Base-by-base conservation (phyloP, 495 filamentous ascomycete genomes). In the Podospora didyma region DNA sequence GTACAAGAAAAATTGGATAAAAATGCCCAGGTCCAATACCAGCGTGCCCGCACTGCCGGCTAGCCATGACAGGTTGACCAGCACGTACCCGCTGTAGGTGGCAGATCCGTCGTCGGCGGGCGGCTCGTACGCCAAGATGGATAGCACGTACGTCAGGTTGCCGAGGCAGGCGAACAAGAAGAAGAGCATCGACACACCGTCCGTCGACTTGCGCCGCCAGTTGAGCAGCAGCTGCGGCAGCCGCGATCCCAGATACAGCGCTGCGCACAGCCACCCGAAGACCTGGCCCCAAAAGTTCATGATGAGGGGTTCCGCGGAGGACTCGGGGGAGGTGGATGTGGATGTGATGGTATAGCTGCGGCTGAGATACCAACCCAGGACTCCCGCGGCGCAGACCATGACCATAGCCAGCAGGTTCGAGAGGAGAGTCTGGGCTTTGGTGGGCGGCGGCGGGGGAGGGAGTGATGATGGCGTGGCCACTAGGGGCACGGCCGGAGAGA, bases 91-190 rank as follows among this genome's bases (percentile, higher is more conserved):
- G 35, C 81, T 79, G 71, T 96, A 97, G 19, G 89, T 66, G 7
- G 51, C 62, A 68, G 87, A 87, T 11, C 70, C 58, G 12, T 67
- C 67, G 37, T 65, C 59, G 16, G 62, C 63, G 62, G 74, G 69
- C 4, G 93, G 87, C 19, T 89, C 87, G 64, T 88, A 96, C 7
- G 90, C 92, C 46, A 97, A 73, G 41, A 98, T 97, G n/a, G 83
- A 88, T 17, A 96, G 66, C 5, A 97, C 91, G 64, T 95, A 98
- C 0, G 93, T 96, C 53, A 93, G 62, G 64, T 98, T 98, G 2
- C 94, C 94, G 20, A 97, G 80, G 68, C 92, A 96, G 7, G 93
- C 94, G 66, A 98, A 98, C 17, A 97, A 74, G 75, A 98, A 98
- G 75, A 98, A 98, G 0, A 98, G 76, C 62, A 96, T 78, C 19